Base-by-base conservation (phyloP, 1,139 yeast genomes). In the Torulaspora pretoriensis region DNA sequence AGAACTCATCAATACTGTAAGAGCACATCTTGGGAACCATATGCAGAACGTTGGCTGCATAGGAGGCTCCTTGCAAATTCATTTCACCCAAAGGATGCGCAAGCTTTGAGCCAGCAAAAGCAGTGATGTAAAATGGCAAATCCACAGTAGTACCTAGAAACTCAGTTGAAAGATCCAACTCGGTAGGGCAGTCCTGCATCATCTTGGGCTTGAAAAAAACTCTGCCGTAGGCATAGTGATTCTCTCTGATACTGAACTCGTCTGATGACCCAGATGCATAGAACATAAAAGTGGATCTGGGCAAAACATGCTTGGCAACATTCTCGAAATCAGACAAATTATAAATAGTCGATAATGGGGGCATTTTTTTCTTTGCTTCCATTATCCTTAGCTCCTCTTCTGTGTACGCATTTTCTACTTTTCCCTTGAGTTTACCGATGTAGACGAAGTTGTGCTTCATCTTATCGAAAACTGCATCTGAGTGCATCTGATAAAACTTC, bases 231-330 rank as follows among this genome's bases (percentile, higher is more conserved):
- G 96, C 90, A 50, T 81, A 73, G 61, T 88, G 96, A 68, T 90
- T 90, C 60, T 88, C 96, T 53, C 97, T 74, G 60, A 87, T 65
- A 1, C 96, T 77, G 55, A 90, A 80, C 68, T 90, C 97, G 65
- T 90, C 97, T 63, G 90, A 97, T 36, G 94, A 77, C 8, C 94
- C 97, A 29, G 92, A 81, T 2, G 94, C 83, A 64, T 87, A 90
- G 67, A 90, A 90, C n/a, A 89, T 90, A 90, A 96, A 86, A 0
- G 94, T 96, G 10, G 80, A 75, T 52, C 78, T 80, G 34, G 85
- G 78, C 74, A 90, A 67, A 36, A 83, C 80, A 53, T 80, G 78
- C 44, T 88, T 74, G 2, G 97, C 97, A 31, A 90, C 80, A 57
- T 76, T 77, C 65, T 90, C 97, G 59, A 90, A 89, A 42, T 62